Conservation (phyloP, 2,329 filamentous ascomycete genomes). For the Cladosporium sp. region DNA sequence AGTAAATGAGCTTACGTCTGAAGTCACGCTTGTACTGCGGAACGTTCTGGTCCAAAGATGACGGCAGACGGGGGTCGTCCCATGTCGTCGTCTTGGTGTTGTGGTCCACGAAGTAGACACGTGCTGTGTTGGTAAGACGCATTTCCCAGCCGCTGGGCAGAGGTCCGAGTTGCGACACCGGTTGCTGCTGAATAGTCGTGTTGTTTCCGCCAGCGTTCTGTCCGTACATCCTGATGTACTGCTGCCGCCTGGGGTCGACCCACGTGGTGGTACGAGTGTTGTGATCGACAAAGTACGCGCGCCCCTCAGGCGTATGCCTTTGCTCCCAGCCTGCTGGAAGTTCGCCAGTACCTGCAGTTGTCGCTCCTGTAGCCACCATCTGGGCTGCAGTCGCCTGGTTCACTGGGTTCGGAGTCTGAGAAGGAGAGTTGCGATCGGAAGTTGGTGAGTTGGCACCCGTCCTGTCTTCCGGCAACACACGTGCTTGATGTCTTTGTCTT, state of each 20-base stretch:
- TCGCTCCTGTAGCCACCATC: conserved; percentile 93
- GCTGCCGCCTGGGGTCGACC: conserved; percentile 94
- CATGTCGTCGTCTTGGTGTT: conserved; percentile 99
- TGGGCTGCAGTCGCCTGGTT: conserved; percentile 56
- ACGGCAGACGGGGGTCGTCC: conserved; percentile 93
- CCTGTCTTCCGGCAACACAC: conserved; percentile 90
- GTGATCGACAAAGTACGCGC: conserved; percentile 96
- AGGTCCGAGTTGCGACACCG: conserved; percentile 91
- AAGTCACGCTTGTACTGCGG: conserved; percentile 99
- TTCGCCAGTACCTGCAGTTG: conserved; percentile 89
- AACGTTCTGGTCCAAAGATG: conserved; percentile 94
- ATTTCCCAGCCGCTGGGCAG: conserved; percentile 98
- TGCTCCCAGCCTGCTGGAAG: conserved; percentile 96
- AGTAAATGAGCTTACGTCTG: conserved; percentile 95
- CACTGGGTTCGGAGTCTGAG: conserved; percentile 32
- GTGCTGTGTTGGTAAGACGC: conserved; percentile 94
- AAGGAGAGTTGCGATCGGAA: conserved; percentile 34
- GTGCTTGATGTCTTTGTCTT: conserved; percentile 86
- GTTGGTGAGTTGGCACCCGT: conserved; percentile 90
- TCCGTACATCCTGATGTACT: conserved; percentile 98
- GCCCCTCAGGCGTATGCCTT: conserved; percentile 86
- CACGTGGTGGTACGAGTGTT: conserved; percentile 97
- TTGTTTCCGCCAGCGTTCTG: conserved; percentile 66
- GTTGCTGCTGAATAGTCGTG: conserved; percentile 92
- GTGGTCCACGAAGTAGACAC: conserved; percentile 98